phyloP scores from a whole-genome alignment of 2,329 filamentous ascomycete genomes.

The Sarocladium brachiariae region DNA sequence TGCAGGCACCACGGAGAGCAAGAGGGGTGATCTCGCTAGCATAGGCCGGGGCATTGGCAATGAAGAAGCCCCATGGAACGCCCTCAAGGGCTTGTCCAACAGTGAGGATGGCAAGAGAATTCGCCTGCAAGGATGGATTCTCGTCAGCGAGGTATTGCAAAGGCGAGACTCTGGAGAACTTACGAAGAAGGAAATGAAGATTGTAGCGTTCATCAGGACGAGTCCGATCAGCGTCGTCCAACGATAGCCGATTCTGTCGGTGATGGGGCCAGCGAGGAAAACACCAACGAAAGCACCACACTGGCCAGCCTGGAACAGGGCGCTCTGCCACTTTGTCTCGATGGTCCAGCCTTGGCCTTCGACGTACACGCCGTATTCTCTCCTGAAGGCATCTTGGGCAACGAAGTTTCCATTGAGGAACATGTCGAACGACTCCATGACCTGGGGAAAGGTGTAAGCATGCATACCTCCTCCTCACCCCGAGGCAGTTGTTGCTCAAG shows the following conservation, averaged over 20 bases:
- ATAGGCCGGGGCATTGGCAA: conserved; percentile 26
- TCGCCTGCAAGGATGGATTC: conserved; percentile 10
- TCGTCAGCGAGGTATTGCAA: not conserved
- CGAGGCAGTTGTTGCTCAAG: not conserved
- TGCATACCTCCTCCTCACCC: not conserved
- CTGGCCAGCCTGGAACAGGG: conserved; percentile 27
- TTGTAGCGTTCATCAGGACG: conserved; percentile 29
- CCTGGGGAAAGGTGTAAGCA: conserved; percentile 20
- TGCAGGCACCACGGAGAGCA: conserved; percentile 46
- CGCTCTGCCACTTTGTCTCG: conserved; percentile 34
- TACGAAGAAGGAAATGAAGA: conserved; percentile 48
- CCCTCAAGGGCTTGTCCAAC: conserved; percentile 51
- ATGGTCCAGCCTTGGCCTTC: conserved; percentile 20
- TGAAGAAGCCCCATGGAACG: conserved; percentile 55
- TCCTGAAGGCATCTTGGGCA: conserved; percentile 30
- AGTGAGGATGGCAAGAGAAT: conserved; percentile 35
- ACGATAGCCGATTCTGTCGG: conserved; percentile 28
- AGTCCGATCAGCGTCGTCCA: conserved; percentile 30
- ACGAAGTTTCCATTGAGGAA: conserved; percentile 28
- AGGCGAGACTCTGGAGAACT: too few species aligned
- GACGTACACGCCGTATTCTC: conserved; percentile 26
- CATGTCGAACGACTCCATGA: conserved; percentile 44
- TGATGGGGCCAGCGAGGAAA: conserved; percentile 28
- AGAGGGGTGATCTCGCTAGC: conserved; percentile 53
- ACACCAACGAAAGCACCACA: conserved; percentile 29